phyloP scores from a whole-genome alignment of 139 green algal species.

The Tetradesmus obliquus region DNA sequence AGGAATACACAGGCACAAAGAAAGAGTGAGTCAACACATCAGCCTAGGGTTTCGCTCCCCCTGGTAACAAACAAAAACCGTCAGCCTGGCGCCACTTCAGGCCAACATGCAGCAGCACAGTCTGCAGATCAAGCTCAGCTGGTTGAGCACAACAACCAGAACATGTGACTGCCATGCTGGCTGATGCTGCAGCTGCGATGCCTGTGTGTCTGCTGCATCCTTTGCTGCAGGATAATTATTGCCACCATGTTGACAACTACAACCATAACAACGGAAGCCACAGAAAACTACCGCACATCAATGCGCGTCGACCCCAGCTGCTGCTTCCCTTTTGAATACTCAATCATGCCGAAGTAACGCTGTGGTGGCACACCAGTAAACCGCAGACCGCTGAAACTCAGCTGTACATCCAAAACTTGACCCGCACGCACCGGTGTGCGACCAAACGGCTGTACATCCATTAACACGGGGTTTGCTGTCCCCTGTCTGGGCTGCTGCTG shows the following conservation, averaged over 20 bases:
- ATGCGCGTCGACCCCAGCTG: not conserved
- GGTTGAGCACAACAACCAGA: too few relatives aligned
- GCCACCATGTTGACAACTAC: not conserved
- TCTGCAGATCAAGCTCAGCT: too few relatives aligned
- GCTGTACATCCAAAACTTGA: not conserved
- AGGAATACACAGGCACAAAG: too few relatives aligned
- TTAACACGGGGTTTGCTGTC: not conserved
- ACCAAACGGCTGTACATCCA: not conserved
- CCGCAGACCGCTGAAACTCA: not conserved
- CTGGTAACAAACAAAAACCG: too few relatives aligned
- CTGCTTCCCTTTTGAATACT: not conserved
- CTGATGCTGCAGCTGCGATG: too few relatives aligned
- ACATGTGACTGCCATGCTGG: too few relatives aligned
- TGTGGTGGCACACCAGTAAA: not conserved
- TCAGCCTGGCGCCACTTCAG: too few relatives aligned
- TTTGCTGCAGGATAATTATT: too few relatives aligned
- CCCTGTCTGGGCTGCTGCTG: not conserved
- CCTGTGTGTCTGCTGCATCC: too few relatives aligned
- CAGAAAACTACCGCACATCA: not conserved
- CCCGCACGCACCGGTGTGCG: not conserved
- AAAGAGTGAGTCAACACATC: too few relatives aligned
- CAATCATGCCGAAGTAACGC: not conserved
- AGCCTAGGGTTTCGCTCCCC: too few relatives aligned
- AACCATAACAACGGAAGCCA: not conserved
- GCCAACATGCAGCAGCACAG: too few relatives aligned